Conservation (phyloP, 31 red algal genomes). For the Asparagopsis taxiformis region DNA sequence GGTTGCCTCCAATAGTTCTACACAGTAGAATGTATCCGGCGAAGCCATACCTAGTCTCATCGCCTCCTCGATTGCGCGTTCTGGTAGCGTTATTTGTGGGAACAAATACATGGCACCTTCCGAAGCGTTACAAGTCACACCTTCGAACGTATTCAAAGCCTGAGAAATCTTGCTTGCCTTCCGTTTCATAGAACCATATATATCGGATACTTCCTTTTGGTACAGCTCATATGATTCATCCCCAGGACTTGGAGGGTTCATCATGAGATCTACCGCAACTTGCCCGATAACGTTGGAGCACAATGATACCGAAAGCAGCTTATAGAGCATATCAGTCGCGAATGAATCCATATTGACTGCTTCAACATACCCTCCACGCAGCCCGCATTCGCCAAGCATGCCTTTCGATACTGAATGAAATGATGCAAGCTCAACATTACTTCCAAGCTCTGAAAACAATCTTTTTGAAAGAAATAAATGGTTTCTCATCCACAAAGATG, state of each 20-base stretch:
- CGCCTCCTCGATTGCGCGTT: conserved; percentile 59
- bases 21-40: conserved; percentile 79
- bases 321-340: conserved; percentile 58
- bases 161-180: conserved; percentile 49
- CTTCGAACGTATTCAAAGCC: conserved; percentile 69
- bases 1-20: conserved; percentile 78
- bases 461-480: conserved; percentile 85
- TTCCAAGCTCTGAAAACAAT: conserved; percentile 55
- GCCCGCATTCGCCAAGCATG: conserved; percentile 88
- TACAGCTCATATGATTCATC: conserved; percentile 78
- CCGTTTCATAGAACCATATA: conserved; percentile 49
- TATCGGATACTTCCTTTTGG: conserved; percentile 46
- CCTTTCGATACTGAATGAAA: conserved; percentile 95
- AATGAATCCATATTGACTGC: conserved; percentile 41
- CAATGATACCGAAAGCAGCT: conserved; percentile 72
- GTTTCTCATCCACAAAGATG: conserved; percentile 62
- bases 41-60: conserved; percentile 30
- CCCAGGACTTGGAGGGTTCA: conserved; percentile 67
- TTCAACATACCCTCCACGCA: conserved; percentile 91
- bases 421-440: conserved; percentile 71
- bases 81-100: conserved; percentile 67
- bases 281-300: conserved; percentile 93
- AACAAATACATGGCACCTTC: conserved; percentile 97
- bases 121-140: conserved; percentile 72
- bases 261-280: conserved; percentile 79